Evolutionary conservation across 2,329 filamentous ascomycete species (phyloP).

Genomic region (Microdochium trichocladiopsis): DNA sequence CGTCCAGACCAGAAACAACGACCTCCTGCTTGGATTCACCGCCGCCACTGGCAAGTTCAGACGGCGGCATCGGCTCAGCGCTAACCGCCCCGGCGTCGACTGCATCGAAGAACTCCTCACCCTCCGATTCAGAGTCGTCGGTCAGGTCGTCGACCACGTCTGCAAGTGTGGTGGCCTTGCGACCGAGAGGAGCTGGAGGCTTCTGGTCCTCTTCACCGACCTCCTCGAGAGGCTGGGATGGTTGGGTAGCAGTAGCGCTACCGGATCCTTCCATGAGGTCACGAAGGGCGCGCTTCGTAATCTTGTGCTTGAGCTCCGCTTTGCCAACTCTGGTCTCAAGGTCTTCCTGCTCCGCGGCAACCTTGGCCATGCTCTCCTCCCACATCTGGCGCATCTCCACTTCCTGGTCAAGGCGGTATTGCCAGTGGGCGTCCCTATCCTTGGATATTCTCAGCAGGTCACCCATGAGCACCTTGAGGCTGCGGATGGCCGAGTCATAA

Average conservation of each 20-base stretch:
- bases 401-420: constrained; percentile 87
- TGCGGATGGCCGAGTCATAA: constrained; percentile 85
- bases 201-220: constrained; percentile 24
- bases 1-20: constrained; percentile 47
- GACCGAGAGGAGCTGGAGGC: constrained; percentile 33
- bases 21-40: constrained; percentile 36
- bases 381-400: constrained; percentile 89
- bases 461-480: constrained; percentile 74
- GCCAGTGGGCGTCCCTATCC: constrained; percentile 95
- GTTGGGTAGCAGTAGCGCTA: constrained; percentile 18
- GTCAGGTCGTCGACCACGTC: constrained; percentile 69
- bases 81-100: constrained; percentile 90
- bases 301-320: constrained; percentile 81
- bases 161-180: constrained; percentile 60
- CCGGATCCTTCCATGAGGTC: constrained; percentile 64
- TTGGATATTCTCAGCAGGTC: constrained; percentile 87
- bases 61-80: constrained; percentile 58
- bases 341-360: constrained; percentile 90
- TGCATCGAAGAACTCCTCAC: constrained; percentile 95
- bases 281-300: constrained; percentile 81
- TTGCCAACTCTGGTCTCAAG: constrained; percentile 83
- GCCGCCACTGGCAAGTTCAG: constrained; percentile 21
- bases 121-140: constrained; percentile 68
- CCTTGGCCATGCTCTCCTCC: constrained; percentile 98
- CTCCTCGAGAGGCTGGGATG: constrained; percentile 25